Conservation (phyloP, 257 asterid genomes). For the Asclepias syriaca region DNA sequence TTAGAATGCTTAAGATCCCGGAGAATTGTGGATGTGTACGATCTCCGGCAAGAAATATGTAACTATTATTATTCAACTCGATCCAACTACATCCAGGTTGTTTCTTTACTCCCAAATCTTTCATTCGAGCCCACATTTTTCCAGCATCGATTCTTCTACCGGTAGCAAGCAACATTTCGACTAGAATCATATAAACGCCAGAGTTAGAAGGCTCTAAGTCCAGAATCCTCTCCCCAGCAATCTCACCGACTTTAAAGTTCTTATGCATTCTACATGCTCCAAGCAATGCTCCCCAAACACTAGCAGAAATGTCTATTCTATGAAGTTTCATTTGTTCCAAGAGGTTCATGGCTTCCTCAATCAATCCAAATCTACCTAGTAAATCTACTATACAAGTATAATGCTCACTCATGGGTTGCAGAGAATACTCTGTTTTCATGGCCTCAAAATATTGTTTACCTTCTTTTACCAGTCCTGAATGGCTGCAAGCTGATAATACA, state of each 20-base stretch:
- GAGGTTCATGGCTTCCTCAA: constrained; percentile 42
- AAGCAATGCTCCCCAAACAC: constrained; percentile 66
- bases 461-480: constrained; percentile 46
- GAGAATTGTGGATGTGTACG: constrained; percentile 39
- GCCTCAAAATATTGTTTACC: constrained; percentile 42
- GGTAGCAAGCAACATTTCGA: constrained; percentile 43
- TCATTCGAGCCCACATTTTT: constrained; percentile 47
- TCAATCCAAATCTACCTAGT: constrained; percentile 53
- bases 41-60: constrained; percentile 61
- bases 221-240: constrained; percentile 53
- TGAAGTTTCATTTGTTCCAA: constrained; percentile 32
- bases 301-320: constrained; percentile 40
- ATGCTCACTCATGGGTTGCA: constrained; percentile 44
- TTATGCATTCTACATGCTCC: constrained; percentile 65
- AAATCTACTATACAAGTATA: constrained; percentile 61
- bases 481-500: constrained; percentile 63
- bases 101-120: constrained; percentile 51
- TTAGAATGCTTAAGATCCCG: constrained; percentile 26
- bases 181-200: constrained; percentile 56
- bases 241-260: constrained; percentile 39
- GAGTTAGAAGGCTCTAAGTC: constrained; percentile 54
- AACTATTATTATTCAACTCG: constrained; percentile 41
- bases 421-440: constrained; percentile 39
- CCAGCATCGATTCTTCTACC: constrained; percentile 53
- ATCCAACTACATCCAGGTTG: constrained; percentile 80